Conservation (phyloP, 148 eudicot genomes). For the Fagopyrum esculentum region DNA sequence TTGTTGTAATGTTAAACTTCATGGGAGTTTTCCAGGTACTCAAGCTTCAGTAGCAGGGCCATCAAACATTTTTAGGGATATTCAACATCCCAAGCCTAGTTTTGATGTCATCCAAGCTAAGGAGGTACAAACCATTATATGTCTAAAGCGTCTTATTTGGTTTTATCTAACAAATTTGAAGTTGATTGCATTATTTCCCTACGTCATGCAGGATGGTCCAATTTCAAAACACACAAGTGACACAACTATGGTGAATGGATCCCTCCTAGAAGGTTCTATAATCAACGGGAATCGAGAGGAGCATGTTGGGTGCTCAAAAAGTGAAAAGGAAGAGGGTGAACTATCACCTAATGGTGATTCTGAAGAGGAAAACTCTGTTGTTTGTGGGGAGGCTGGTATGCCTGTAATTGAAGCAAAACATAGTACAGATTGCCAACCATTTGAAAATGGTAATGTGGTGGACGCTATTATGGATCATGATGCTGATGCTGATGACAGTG, state of each 20-base stretch:
- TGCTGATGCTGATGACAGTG: slow-evolving; percentile 85
- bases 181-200: slow-evolving; percentile 13
- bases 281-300: slow-evolving; percentile 29
- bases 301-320: slow-evolving; percentile 35
- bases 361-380: slow-evolving; percentile 51
- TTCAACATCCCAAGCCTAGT: slow-evolving; percentile 35
- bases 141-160: not conserved
- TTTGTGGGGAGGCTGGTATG: slow-evolving; percentile 27
- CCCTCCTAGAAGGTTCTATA: slow-evolving; percentile 25
- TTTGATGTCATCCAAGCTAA: slow-evolving; percentile 27
- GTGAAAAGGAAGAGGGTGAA: slow-evolving; percentile 89
- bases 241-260: slow-evolving; percentile 36
- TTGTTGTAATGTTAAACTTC: slow-evolving; percentile 9
- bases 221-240: slow-evolving; percentile 27
- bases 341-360: slow-evolving; percentile 63
- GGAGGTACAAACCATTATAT: slow-evolving; percentile 31
- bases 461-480: slow-evolving; percentile 52
- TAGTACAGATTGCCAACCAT: not conserved
- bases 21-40: slow-evolving; percentile 28
- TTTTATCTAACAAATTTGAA: slow-evolving; percentile 6
- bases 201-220: slow-evolving; percentile 39
- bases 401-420: slow-evolving; percentile 29
- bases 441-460: slow-evolving; percentile 25
- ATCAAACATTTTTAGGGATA: slow-evolving; percentile 29
- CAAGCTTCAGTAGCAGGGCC: slow-evolving; percentile 27